phyloP scores from a whole-genome alignment of 495 filamentous ascomycete species.

The Trichoderma virens region DNA sequence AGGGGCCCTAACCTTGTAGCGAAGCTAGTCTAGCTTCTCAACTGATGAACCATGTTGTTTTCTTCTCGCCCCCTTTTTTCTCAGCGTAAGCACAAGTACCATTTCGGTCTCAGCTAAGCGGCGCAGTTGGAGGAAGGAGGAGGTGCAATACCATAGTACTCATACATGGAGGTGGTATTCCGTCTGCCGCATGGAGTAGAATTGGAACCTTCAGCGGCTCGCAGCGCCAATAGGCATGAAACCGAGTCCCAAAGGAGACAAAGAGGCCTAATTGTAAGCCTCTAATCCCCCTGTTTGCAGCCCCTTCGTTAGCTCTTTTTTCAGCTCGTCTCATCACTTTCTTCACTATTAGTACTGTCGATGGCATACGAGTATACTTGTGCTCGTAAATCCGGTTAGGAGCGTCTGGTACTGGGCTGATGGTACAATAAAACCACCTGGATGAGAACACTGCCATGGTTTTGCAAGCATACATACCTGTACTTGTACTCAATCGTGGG shows the following conservation, averaged over 20 bases:
- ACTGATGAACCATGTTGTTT: neutral
- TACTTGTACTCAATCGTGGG: too few species aligned
- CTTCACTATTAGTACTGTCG: too few species aligned
- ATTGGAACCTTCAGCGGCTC: too few species aligned
- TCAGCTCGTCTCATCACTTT: neutral
- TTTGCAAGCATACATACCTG: too few species aligned
- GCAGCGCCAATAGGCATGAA: neutral
- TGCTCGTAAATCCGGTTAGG: too few species aligned
- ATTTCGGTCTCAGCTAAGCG: neutral
- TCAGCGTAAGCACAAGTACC: neutral
- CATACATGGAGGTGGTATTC: neutral
- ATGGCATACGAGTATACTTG: too few species aligned
- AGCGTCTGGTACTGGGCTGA: too few species aligned
- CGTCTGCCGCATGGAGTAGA: neutral
- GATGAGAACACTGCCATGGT: too few species aligned
- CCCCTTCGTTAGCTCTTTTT: neutral
- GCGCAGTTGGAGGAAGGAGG: neutral
- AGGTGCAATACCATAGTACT: neutral
- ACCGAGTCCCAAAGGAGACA: neutral
- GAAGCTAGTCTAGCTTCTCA: neutral
- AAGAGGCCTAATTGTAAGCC: neutral
- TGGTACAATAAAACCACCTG: too few species aligned
- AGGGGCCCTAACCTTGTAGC: neutral
- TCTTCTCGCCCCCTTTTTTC: neutral
- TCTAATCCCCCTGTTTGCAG: neutral